phyloP scores from a whole-genome alignment of 73 alveolate species.

The Paramecium octaurelia region DNA sequence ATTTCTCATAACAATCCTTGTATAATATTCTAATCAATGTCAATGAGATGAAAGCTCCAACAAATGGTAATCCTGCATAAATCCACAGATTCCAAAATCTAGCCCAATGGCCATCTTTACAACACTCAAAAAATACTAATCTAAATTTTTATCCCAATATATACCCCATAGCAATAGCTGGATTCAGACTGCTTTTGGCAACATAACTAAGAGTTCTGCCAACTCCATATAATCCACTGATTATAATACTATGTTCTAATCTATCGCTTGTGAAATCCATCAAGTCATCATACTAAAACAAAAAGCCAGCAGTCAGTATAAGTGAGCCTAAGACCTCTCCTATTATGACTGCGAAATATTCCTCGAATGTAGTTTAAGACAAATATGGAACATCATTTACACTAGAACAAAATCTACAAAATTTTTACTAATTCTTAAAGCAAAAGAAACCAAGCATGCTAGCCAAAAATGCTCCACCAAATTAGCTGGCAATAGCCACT shows the following conservation, averaged over 20 bases:
- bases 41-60: neutral
- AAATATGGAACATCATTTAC: slow-evolving; percentile 44
- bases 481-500: slow-evolving; percentile 23
- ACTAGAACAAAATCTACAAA: neutral
- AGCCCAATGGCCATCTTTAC: slow-evolving; percentile 30
- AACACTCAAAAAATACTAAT: slow-evolving; percentile 30
- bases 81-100: slow-evolving; percentile 50
- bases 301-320: slow-evolving; percentile 2
- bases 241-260: slow-evolving; percentile 6
- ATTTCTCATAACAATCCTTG: slow-evolving; percentile 8
- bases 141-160: neutral
- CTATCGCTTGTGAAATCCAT: slow-evolving; percentile 14
- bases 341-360: neutral
- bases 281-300: slow-evolving; percentile 24
- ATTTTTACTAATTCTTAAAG: slow-evolving; percentile 2
- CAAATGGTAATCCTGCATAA: slow-evolving; percentile 26
- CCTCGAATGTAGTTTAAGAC: neutral
- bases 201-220: slow-evolving; percentile 30
- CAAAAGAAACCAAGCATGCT: neutral
- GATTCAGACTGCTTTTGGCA: slow-evolving; percentile 17
- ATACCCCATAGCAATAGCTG: slow-evolving; percentile 34
- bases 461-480: slow-evolving; percentile 41
- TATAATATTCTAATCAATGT: neutral
- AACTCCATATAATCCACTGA: slow-evolving; percentile 29
- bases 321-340: slow-evolving; percentile 20